Percentiles rank a stretch among this genome's conserved stretches.
Conservation (phyloP, 805 yeast genomes). For the Yamadazyma scolyti region DNA sequence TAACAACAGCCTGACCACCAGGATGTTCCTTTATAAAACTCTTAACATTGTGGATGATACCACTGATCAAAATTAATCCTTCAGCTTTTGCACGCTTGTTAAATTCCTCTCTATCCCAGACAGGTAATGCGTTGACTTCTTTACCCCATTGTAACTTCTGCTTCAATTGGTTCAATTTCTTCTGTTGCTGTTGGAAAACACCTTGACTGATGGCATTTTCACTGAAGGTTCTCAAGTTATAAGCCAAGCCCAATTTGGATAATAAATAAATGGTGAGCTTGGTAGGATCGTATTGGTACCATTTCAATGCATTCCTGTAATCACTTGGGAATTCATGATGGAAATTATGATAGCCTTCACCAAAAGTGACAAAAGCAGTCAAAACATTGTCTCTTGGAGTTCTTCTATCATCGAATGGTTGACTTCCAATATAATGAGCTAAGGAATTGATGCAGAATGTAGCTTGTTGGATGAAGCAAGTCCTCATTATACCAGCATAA, state of each 20-base stretch:
- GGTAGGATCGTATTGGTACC: constrained; percentile 89
- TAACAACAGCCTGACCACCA: constrained; percentile 73
- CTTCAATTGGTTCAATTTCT: constrained; percentile 66
- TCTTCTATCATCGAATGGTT: constrained; percentile 84
- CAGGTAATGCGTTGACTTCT: constrained; percentile 60
- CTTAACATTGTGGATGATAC: constrained; percentile 76
- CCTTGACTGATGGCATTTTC: constrained; percentile 83
- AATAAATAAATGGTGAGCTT: constrained; percentile 56
- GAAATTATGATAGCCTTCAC: constrained; percentile 89
- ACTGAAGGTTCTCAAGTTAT: constrained; percentile 71
- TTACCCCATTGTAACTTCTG: constrained; percentile 72
- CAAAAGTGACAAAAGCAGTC: constrained; percentile 80
- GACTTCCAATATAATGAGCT: constrained; percentile 84
- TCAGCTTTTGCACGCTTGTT: constrained; percentile 46
- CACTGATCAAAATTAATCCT: constrained; percentile 69
- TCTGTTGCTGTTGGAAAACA: constrained; percentile 76
- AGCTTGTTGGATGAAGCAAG: constrained; percentile 74
- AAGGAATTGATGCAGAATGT: constrained; percentile 83
- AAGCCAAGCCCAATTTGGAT: constrained; percentile 66
- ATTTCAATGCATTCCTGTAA: constrained; percentile 80
- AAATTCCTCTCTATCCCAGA: constrained; percentile 68
- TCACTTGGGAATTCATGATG: constrained; percentile 90
- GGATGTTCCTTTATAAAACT: constrained; percentile 73
- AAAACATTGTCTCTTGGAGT: constrained; percentile 81
- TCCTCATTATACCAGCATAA: constrained; percentile 71